Conservation (phyloP, 148 eudicot species). For the Camellia granthamiana region DNA sequence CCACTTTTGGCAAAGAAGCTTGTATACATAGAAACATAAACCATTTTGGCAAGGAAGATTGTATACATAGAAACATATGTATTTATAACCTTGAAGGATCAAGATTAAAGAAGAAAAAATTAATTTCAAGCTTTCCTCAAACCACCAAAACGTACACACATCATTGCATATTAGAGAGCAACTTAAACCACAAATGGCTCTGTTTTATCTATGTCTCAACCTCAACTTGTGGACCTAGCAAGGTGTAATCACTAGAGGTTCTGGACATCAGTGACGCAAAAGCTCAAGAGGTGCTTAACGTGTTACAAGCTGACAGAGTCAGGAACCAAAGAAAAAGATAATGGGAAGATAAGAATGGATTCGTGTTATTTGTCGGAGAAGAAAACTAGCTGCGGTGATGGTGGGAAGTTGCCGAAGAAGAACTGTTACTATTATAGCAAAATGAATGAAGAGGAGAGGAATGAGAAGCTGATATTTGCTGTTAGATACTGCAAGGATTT, state of each 20-base stretch:
- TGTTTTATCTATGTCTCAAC: neutral
- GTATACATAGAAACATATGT: neutral
- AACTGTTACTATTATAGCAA: slow-evolving; percentile 15
- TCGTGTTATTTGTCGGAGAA: no score
- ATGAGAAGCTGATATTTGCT: slow-evolving; percentile 23
- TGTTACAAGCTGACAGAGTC: slow-evolving; percentile 14
- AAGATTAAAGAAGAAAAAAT: neutral
- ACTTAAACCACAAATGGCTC: neutral
- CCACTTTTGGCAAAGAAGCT: neutral
- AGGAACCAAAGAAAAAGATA: neutral
- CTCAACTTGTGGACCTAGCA: slow-evolving; percentile 13
- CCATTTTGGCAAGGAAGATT: neutral
- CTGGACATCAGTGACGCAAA: slow-evolving; percentile 12
- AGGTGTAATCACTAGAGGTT: slow-evolving; percentile 25
- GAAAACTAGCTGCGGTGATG: neutral
- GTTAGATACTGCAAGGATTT: slow-evolving; percentile 22
- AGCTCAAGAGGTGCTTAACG: slow-evolving; percentile 1
- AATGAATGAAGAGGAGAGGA: slow-evolving; percentile 26
- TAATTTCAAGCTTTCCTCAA: neutral
- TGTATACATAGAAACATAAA: neutral
- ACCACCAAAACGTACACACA: neutral
- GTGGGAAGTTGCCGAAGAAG: neutral
- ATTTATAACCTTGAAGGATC: slow-evolving; percentile 6
- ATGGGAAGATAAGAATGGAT: no score
- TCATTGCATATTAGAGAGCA: neutral